These are phyloP conservation scores for Pestalotiopsis sp. DNA, from an alignment of 2,329 filamentous ascomycete genomes.

Conservation along the genomic window DNA sequence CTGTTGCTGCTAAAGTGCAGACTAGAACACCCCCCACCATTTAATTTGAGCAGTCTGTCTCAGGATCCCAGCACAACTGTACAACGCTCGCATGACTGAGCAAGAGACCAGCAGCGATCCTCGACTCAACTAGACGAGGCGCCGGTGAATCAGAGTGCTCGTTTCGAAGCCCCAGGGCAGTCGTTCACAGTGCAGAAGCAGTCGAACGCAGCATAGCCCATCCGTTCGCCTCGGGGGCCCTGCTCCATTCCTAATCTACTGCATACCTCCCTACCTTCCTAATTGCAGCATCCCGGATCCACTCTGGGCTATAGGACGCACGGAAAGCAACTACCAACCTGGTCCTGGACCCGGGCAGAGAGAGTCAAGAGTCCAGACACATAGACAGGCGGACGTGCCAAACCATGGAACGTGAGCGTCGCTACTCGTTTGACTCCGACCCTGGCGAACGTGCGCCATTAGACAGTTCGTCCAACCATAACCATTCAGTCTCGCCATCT, in stretches of 20 bases:
- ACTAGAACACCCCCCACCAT: background rate
- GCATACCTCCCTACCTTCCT: conserved; percentile 7
- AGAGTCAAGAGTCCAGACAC: background rate
- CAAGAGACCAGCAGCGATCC: background rate
- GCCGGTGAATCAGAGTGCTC: background rate
- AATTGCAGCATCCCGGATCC: conserved; percentile 1
- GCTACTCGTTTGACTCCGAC: conserved; percentile 31
- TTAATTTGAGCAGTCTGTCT: background rate
- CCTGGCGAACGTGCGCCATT: conserved; percentile 30
- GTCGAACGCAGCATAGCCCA: background rate
- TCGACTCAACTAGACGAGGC: background rate
- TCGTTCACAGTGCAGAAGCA: background rate
- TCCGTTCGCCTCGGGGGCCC: background rate
- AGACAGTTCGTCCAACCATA: conserved; percentile 21
- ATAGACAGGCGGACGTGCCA: background rate
- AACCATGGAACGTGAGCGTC: conserved; percentile 28
- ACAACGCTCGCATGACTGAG: background rate
- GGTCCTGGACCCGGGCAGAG: no score
- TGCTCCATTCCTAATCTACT: conserved; percentile 4
- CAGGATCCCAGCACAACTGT: background rate
- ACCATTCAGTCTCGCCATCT: conserved; percentile 15
- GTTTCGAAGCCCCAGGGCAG: background rate
- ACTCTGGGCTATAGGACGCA: background rate
- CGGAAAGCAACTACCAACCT: background rate
- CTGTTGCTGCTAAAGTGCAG: background rate